phyloP scores from a whole-genome alignment of 2,329 filamentous ascomycete species.

The Penicillium freii region DNA sequence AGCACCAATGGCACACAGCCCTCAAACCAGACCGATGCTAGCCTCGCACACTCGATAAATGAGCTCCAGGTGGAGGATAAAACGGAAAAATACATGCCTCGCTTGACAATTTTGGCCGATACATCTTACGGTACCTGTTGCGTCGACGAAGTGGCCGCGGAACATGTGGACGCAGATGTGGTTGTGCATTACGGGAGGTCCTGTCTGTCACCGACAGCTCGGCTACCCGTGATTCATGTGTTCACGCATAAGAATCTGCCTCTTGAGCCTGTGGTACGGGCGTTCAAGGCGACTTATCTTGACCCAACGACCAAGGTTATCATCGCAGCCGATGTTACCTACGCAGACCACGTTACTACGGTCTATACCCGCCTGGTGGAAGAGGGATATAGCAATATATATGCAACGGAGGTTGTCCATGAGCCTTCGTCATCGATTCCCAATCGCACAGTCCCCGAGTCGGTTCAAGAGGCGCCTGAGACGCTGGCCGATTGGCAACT shows the following conservation, averaged over 20 bases:
- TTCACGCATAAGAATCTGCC: conserved; percentile 75
- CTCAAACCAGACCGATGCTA: conserved; percentile 15
- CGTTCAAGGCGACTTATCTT: conserved; percentile 68
- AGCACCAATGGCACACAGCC: conserved; percentile 14
- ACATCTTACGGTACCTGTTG: conserved; percentile 97
- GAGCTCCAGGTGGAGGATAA: conserved; percentile 27
- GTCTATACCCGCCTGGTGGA: conserved; percentile 57
- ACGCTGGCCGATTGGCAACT: conserved; percentile 66
- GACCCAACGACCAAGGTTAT: conserved; percentile 65
- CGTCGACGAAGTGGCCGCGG: conserved; percentile 93
- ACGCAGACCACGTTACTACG: conserved; percentile 67
- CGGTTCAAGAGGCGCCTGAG: conserved; percentile 46
- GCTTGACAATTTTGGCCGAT: conserved; percentile 83
- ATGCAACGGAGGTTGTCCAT: conserved; percentile 70
- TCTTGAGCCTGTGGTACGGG: conserved; percentile 54
- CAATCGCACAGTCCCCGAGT: conserved; percentile 68
- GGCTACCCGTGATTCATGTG: conserved; percentile 84
- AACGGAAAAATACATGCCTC: conserved; percentile 30
- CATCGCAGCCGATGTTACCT: conserved; percentile 87
- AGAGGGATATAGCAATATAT: conserved; percentile 67
- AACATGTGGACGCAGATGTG: conserved; percentile 85
- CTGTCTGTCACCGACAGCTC: conserved; percentile 84
- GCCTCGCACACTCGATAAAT: conserved; percentile 27
- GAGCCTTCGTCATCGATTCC: conserved; percentile 78
- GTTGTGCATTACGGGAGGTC: conserved; percentile 93